These are phyloP conservation scores for Ceratopteris richardii DNA, from an alignment of 75 land plant species.

Conservation along the genomic window DNA sequence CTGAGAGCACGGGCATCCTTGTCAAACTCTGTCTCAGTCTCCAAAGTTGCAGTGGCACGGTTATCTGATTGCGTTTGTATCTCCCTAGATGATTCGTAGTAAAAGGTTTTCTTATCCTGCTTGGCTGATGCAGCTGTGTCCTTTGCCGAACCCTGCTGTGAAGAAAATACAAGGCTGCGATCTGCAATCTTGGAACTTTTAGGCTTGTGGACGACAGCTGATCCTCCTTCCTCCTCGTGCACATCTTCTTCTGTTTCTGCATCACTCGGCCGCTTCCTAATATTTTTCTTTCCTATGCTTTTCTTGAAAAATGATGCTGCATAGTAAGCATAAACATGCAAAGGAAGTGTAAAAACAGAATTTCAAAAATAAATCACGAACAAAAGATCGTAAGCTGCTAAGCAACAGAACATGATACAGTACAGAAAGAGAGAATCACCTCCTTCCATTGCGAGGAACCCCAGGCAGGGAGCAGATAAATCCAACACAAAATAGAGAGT, in stretches of 20 bases:
- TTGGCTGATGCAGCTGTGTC: background rate
- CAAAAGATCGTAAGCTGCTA: too few relatives aligned
- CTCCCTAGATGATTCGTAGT: slow-evolving; percentile 76
- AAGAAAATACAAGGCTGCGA: slow-evolving; percentile 47
- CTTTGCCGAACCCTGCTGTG: slow-evolving; percentile 15
- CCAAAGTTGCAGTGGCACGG: slow-evolving; percentile 75
- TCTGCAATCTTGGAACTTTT: slow-evolving; percentile 28
- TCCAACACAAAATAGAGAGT: too few relatives aligned
- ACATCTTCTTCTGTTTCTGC: slow-evolving; percentile 21
- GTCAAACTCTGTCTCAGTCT: slow-evolving; percentile 86
- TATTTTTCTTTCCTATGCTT: slow-evolving; percentile 50
- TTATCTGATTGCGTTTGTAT: slow-evolving; percentile 76
- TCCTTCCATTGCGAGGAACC: too few relatives aligned
- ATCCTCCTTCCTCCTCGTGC: slow-evolving; percentile 7
- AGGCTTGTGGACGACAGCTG: slow-evolving; percentile 21
- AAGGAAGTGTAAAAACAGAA: too few relatives aligned
- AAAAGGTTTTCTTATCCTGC: slow-evolving; percentile 29
- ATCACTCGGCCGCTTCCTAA: slow-evolving; percentile 51
- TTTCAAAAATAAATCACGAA: too few relatives aligned
- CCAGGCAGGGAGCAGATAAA: too few relatives aligned
- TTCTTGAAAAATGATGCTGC: slow-evolving; percentile 11
- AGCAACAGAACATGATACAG: too few relatives aligned
- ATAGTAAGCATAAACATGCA: too few relatives aligned
- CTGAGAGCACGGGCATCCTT: slow-evolving; percentile 80
- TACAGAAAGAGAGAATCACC: too few relatives aligned